These are phyloP conservation scores for Candida endomychidarum DNA, from an alignment of 805 yeast genomes.

Conservation along the genomic window DNA sequence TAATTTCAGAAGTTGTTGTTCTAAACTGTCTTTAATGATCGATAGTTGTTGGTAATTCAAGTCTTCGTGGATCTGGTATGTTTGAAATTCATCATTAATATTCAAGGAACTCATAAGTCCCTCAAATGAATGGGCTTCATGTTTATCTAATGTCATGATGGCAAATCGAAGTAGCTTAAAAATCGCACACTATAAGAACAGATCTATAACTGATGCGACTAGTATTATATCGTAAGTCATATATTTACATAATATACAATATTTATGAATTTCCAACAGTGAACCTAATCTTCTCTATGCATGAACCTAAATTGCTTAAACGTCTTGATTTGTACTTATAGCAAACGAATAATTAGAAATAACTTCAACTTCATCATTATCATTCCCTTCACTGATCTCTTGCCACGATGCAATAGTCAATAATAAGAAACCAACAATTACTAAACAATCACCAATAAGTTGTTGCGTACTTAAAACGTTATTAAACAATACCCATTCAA, in stretches of 20 bases:
- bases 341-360: constrained; percentile 45
- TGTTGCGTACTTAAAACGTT: constrained; percentile 55
- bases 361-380: constrained; percentile 42
- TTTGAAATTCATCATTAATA: constrained; percentile 10
- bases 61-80: constrained; percentile 11
- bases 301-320: background rate
- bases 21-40: constrained; percentile 17
- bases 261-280: too few relatives aligned
- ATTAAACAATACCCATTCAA: constrained; percentile 70
- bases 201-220: too few relatives aligned
- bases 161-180: constrained; percentile 1
- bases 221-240: background rate
- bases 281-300: too few relatives aligned
- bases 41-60: constrained; percentile 16
- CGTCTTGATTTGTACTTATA: constrained; percentile 23
- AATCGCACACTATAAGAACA: too few relatives aligned
- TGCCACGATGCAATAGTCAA: constrained; percentile 66
- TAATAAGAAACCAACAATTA: constrained; percentile 66
- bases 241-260: constrained; percentile 5
- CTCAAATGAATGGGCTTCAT: constrained; percentile 13
- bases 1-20: constrained; percentile 28
- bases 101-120: constrained; percentile 18
- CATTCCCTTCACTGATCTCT: constrained; percentile 54
- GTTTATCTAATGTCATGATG: constrained; percentile 14
- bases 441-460: constrained; percentile 65